A percentile compares a stretch with the other conserved stretches of the same genome.
These are phyloP conservation scores for Lotus japonicus DNA, from an alignment of 306 rosid species.

Conservation along the genomic window DNA sequence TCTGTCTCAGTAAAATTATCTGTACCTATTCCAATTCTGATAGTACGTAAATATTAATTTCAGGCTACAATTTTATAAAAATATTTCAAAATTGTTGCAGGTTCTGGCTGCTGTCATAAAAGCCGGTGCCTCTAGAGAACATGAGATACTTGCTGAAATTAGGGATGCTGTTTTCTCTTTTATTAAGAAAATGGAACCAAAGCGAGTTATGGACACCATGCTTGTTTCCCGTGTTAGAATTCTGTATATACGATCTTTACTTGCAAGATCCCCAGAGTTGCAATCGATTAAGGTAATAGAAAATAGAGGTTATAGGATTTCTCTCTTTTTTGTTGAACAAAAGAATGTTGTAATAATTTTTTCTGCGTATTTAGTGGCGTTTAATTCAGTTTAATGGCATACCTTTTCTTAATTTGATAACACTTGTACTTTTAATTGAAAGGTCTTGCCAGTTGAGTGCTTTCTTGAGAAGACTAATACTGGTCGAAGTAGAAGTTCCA, in stretches of 20 bases:
- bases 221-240: conserved; percentile 97
- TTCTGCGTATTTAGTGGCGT: not conserved
- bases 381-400: conserved; percentile 21
- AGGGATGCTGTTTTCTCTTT: conserved; percentile 91
- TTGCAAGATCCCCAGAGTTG: conserved; percentile 94
- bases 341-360: not conserved
- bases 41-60: not conserved
- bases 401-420: conserved; percentile 21
- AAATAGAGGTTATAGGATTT: not conserved
- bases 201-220: conserved; percentile 98
- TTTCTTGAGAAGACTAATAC: conserved; percentile 77
- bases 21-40: not conserved
- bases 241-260: conserved; percentile 84
- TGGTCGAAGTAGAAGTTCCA: conserved; percentile 88
- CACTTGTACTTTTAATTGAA: conserved; percentile 20
- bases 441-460: conserved; percentile 85
- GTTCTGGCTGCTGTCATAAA: conserved; percentile 95
- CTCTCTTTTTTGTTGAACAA: not conserved
- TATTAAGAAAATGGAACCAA: conserved; percentile 90
- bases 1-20: not conserved
- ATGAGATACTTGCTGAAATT: conserved; percentile 97
- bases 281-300: conserved; percentile 87
- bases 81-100: conserved; percentile 37
- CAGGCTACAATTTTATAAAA: conserved; percentile 1
- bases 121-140: conserved; percentile 99